Conservation (phyloP, 768 basidiomycete species). For the Cytidiella melzeri region DNA sequence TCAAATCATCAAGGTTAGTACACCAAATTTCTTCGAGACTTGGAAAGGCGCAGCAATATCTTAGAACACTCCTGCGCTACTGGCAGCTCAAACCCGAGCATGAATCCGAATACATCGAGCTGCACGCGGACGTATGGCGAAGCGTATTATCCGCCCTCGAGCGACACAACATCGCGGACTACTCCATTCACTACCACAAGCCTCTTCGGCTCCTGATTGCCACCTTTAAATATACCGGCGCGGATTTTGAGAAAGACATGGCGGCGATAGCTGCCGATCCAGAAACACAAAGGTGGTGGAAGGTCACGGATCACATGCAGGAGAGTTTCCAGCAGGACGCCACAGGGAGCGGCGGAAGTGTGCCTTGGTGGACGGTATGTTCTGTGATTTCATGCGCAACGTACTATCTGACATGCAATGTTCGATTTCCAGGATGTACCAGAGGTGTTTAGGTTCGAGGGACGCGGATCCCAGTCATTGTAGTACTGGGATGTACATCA, state of each 20-base stretch:
- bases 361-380: constrained; percentile 66
- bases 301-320: constrained; percentile 72
- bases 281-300: constrained; percentile 76
- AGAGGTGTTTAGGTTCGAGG: constrained; percentile 70
- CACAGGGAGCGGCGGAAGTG: constrained; percentile 56
- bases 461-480: constrained; percentile 11
- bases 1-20: constrained; percentile 61
- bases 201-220: constrained; percentile 64
- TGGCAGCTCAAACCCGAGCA: constrained; percentile 48
- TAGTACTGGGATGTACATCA: too few species aligned
- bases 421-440: constrained; percentile 28
- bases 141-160: constrained; percentile 58
- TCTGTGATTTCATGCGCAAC: neutral
- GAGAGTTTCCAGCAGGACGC: constrained; percentile 68
- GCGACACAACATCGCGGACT: constrained; percentile 62
- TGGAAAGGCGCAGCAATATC: too few species aligned
- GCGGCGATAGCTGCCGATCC: constrained; percentile 52
- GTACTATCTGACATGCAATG: neutral
- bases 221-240: constrained; percentile 70
- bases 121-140: constrained; percentile 65
- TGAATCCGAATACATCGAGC: constrained; percentile 45
- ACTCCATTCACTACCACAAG: constrained; percentile 68
- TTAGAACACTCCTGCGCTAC: neutral
- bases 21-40: neutral
- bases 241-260: constrained; percentile 65